Percentiles rank a stretch among this genome's conserved stretches.
These are phyloP conservation scores for Phytophthora megakarya DNA, from an alignment of 352 stramenopile genomes.

Conservation along the genomic window DNA sequence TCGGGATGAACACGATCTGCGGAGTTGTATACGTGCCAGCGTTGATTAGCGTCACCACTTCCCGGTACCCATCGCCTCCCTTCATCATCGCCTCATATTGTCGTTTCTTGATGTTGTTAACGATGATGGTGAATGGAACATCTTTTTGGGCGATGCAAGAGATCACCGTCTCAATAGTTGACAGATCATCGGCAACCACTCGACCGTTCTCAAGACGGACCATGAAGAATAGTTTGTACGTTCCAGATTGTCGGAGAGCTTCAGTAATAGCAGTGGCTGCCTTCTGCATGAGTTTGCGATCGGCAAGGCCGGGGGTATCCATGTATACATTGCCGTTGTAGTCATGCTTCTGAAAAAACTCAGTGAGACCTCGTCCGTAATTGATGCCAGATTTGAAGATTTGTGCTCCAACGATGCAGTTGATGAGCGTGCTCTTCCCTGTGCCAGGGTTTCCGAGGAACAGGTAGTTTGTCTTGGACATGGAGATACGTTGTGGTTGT, in stretches of 20 bases:
- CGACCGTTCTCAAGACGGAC: constrained; percentile 28
- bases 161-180: constrained; percentile 29
- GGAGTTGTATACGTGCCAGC: constrained; percentile 7
- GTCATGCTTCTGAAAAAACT: constrained; percentile 18
- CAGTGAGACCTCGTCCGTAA: constrained; percentile 16
- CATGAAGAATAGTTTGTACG: constrained; percentile 38
- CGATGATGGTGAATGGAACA: constrained; percentile 21
- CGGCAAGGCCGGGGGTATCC: constrained; percentile 30
- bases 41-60: constrained; percentile 21
- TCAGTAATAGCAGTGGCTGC: constrained; percentile 16
- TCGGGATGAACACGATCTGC: constrained; percentile 22
- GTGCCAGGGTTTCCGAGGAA: constrained; percentile 32
- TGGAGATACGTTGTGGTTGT: not conserved
- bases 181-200: constrained; percentile 20
- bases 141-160: constrained; percentile 13
- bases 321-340: constrained; percentile 28
- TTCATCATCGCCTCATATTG: constrained; percentile 20
- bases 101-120: constrained; percentile 28
- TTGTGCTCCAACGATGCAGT: constrained; percentile 20
- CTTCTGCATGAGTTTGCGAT: not conserved
- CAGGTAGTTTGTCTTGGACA: constrained; percentile 10
- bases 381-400: constrained; percentile 15
- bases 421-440: constrained; percentile 37
- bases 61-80: constrained; percentile 1
- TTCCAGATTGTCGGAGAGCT: constrained; percentile 19